These are phyloP conservation scores for sorghum (Sorghum bicolor) DNA, from an alignment of 176 grass and related monocot species.

Conservation along the genomic window Sorghum_bicolor_NCBIv3 NC_012870.2:28467001-28467500, in stretches of 20 bases:
- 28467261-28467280: constrained; percentile 85
- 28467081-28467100: constrained; percentile 55
- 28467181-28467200: constrained; percentile 57
- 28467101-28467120: constrained; percentile 68
- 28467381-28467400: constrained; percentile 58
- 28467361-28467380: constrained; percentile 64
- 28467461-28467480: background rate
- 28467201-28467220: constrained; percentile 74
- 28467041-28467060: constrained; percentile 69
- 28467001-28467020: constrained; percentile 79
- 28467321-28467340: constrained; percentile 47
- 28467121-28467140: constrained; percentile 55
- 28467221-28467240: constrained; percentile 72
- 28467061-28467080: constrained; percentile 54
- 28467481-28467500: constrained; percentile 20
- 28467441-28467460: constrained; percentile 89
- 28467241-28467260: constrained; percentile 62
- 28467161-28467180: constrained; percentile 72
- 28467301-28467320: constrained; percentile 76
- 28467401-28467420: constrained; percentile 51
- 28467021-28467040: constrained; percentile 44
- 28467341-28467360: constrained; percentile 78
- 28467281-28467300: constrained; percentile 85
- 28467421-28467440: constrained; percentile 94
- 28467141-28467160: constrained; percentile 76